A percentile compares a stretch with the other conserved stretches of the same genome.
Conservation (phyloP, 352 stramenopile genomes). For the Pythium sukuiense region DNA sequence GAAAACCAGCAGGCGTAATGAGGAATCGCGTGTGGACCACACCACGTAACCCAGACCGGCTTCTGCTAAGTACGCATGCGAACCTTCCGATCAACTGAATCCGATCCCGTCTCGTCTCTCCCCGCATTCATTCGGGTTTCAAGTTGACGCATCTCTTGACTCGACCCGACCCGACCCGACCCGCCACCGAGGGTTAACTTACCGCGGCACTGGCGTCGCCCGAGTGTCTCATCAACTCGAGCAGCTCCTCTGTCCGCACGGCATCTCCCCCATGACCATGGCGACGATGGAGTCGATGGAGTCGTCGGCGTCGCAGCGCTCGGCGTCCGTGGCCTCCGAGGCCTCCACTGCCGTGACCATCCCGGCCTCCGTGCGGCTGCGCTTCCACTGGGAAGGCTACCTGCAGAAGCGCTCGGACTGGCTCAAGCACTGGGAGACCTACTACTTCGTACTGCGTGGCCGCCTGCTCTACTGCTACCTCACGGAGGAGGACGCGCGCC, state of each 20-base stretch:
- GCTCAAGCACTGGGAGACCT: conserved; percentile 90
- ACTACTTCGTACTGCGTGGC: conserved; percentile 82
- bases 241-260: background rate
- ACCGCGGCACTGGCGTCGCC: background rate
- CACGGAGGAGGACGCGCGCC: conserved; percentile 73
- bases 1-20: background rate
- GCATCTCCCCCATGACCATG: conserved; percentile 7
- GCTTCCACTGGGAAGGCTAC: conserved; percentile 84
- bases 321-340: conserved; percentile 28
- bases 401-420: conserved; percentile 88
- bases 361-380: conserved; percentile 44
- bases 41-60: background rate
- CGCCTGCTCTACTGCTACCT: conserved; percentile 81
- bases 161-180: background rate
- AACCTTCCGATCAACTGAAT: background rate
- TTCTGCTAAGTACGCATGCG: background rate
- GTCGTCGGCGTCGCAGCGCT: conserved; percentile 14
- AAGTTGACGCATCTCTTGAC: background rate
- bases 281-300: too few species aligned
- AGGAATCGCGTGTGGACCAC: conserved; percentile 12
- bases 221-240: conserved; percentile 4
- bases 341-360: conserved; percentile 16
- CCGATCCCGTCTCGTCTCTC: background rate
- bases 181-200: background rate
- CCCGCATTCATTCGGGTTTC: background rate